Evolutionary conservation across 495 filamentous ascomycete species (phyloP), one percentile per base, ranked within the genome.

Genomic region (Trichoderma parareesei): DNA sequence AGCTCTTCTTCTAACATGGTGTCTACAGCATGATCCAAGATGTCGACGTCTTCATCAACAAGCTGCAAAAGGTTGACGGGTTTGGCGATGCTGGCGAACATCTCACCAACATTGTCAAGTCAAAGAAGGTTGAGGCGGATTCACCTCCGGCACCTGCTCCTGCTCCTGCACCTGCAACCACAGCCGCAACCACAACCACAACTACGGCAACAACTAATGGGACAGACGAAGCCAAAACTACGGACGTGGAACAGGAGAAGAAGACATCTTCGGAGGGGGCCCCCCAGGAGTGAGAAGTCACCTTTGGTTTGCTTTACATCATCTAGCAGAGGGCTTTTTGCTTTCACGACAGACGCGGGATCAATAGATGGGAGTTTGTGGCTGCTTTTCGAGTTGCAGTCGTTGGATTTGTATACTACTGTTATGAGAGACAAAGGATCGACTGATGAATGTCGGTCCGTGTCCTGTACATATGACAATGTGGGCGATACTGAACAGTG

Each of bases 41-140:
- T 70, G 85, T 89, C 48, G 84, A 92, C 65, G 84, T 84, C 69
- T 92, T 98, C 75, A 85, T 88, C 57, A 75, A 81, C 3, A 85
- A 84, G 61, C 79, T 98, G 18, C 81, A 85, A 71, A 91, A 89
- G 71, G 85, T 97, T 53, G 88, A 96, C 63, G 93, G 92, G 1
- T 88, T 90, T 42, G 87, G 83, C 38, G 85, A 90, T 66, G 77
- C 90, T 0, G 88, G 87, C 11, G 82, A 87, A 43, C 81, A 85
- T 66, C 77, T 97, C 6, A 72, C 89, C 9, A 81, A 84, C 40
- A 77, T 95, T 42, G 86, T 92, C 46, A 82, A 84, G 40, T 76
- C 77, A 16, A 96, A 93, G 70, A 71, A 73, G 27, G 71, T 84
- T 42, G 73, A 69, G 61, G 61, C 65, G 3, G 65, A 68, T 20